Evolutionary conservation across 371 early-diverging fungal genomes (phyloP).

Genomic region (Massospora cicadina): DNA sequence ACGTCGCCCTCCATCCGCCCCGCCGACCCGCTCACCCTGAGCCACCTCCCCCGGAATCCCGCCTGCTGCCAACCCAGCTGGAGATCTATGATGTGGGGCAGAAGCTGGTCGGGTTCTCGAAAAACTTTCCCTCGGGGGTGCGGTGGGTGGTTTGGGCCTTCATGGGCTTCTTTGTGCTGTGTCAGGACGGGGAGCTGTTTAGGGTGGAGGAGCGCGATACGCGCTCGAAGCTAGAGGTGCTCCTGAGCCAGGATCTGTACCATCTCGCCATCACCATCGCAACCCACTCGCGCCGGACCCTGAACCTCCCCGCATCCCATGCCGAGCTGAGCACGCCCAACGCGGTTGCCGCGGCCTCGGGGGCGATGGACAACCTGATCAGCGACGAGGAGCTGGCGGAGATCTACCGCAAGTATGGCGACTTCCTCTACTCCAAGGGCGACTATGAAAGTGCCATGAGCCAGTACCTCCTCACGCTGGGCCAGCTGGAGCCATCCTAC

Average conservation of each 20-base stretch:
- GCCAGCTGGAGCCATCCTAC: conserved; percentile 86
- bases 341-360: conserved; percentile 39
- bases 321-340: conserved; percentile 76
- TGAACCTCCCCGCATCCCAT: conserved; percentile 17
- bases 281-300: conserved; percentile 40
- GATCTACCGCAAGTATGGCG: conserved; percentile 83
- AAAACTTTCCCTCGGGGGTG: conserved; percentile 47
- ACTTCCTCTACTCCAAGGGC: conserved; percentile 68
- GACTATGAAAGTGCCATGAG: conserved; percentile 83
- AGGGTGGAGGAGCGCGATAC: conserved; percentile 75
- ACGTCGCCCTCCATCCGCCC: conserved; percentile 43
- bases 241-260: conserved; percentile 76
- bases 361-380: background rate
- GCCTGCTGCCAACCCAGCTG: conserved; percentile 38
- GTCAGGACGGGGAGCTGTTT: conserved; percentile 60
- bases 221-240: conserved; percentile 61
- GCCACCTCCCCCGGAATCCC: conserved; percentile 13
- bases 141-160: conserved; percentile 61
- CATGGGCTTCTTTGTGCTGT: conserved; percentile 77
- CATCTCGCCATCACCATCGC: conserved; percentile 67
- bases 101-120: conserved; percentile 72
- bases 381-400: conserved; percentile 60
- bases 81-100: conserved; percentile 79
- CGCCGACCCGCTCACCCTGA: conserved; percentile 17
- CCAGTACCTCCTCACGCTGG: conserved; percentile 81